Conservation (phyloP, 1,284 basidiomycete species). For the Schizophyllum amplum region DNA sequence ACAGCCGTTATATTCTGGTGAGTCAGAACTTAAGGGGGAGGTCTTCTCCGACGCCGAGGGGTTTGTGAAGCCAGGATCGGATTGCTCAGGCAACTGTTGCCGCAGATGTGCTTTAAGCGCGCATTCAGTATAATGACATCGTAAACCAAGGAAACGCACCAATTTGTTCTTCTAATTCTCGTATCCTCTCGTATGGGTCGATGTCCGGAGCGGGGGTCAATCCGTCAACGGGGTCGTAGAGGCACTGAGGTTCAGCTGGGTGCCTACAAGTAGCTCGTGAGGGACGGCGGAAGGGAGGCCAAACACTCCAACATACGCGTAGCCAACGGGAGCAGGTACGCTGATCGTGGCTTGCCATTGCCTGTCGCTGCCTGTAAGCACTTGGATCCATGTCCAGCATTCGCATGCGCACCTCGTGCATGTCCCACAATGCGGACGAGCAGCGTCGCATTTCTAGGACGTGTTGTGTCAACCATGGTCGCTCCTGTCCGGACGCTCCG, state of each 20-base stretch:
- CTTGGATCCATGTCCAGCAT: constrained; percentile 3
- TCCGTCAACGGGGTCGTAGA: constrained; percentile 78
- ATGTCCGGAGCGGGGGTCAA: constrained; percentile 63
- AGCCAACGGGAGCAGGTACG: constrained; percentile 71
- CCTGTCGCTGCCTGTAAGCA: constrained; percentile 23
- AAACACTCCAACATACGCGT: constrained; percentile 45
- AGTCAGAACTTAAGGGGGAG: constrained; percentile 5
- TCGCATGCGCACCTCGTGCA: constrained; percentile 58
- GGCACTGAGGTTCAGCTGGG: constrained; percentile 71
- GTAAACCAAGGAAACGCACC: constrained; percentile 43
- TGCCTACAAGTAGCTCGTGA: constrained; percentile 40
- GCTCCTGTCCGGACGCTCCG: constrained; percentile 6
- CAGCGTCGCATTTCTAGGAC: constrained; percentile 73
- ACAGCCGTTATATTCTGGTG: neutral
- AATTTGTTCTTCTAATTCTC: constrained; percentile 69
- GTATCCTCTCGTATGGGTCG: constrained; percentile 68
- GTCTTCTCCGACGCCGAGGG: constrained; percentile 35
- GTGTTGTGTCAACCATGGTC: neutral
- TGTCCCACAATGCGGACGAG: constrained; percentile 73
- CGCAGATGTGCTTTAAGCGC: constrained; percentile 62
- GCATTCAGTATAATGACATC: too few relatives aligned
- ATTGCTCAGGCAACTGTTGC: constrained; percentile 49
- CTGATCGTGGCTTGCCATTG: constrained; percentile 74
- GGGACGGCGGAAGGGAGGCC: neutral
- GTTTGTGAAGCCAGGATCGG: constrained; percentile 17